A percentile compares a stretch with the other conserved stretches of the same genome.
Conservation (phyloP, 768 basidiomycete genomes). For the Boletales sp. region DNA sequence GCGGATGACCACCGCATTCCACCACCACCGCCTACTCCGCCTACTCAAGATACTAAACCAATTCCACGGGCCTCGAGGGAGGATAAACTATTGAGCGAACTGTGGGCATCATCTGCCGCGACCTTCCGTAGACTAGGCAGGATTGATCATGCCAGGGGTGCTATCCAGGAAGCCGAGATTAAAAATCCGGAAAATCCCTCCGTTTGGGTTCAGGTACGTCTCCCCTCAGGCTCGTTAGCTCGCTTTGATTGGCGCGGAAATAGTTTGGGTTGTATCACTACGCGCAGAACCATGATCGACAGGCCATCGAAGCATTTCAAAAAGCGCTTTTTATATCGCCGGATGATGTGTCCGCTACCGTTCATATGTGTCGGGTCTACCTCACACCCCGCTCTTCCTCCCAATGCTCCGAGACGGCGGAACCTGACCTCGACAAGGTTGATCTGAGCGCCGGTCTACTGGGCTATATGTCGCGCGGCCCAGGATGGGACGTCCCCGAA, state of each 20-base stretch:
- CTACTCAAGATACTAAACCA: slow-evolving; percentile 30
- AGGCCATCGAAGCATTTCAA: slow-evolving; percentile 73
- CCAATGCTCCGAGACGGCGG: neutral
- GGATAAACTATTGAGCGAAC: slow-evolving; percentile 68
- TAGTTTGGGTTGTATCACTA: slow-evolving; percentile 76
- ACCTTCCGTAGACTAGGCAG: slow-evolving; percentile 89
- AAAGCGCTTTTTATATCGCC: slow-evolving; percentile 89
- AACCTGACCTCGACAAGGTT: slow-evolving; percentile 43
- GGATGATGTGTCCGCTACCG: slow-evolving; percentile 70
- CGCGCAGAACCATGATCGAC: slow-evolving; percentile 51
- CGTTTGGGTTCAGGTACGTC: slow-evolving; percentile 90
- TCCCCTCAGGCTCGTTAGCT: neutral
- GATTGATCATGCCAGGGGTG: slow-evolving; percentile 83
- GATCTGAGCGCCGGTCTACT: slow-evolving; percentile 85
- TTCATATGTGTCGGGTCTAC: slow-evolving; percentile 77
- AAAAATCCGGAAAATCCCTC: slow-evolving; percentile 81
- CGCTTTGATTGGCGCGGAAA: neutral
- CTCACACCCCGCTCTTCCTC: slow-evolving; percentile 39
- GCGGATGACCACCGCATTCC: slow-evolving; percentile 37
- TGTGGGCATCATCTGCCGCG: slow-evolving; percentile 94
- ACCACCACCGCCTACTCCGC: slow-evolving; percentile 33
- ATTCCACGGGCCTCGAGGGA: slow-evolving; percentile 47
- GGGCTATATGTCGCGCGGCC: slow-evolving; percentile 68
- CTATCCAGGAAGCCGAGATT: slow-evolving; percentile 94
- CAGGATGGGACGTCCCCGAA: slow-evolving; percentile 89